Conservation (phyloP, 768 basidiomycete genomes). For the Tephrocybe sp. region DNA sequence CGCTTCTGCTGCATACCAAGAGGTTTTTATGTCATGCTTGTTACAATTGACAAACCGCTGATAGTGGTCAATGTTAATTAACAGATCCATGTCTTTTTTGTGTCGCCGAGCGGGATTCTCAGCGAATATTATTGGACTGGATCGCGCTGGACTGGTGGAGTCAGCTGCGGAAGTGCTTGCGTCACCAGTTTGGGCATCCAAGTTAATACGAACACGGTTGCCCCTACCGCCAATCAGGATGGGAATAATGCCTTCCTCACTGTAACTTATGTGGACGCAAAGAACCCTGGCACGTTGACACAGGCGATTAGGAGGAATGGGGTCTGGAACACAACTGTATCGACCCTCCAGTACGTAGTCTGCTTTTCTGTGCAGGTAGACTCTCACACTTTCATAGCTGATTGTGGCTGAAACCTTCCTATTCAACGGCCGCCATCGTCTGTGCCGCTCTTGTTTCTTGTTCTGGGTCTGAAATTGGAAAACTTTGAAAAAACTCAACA, state of each 20-base stretch:
- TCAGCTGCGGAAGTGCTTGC: neutral
- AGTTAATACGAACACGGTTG: neutral
- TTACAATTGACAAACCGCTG: neutral
- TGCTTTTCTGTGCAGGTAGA: no score
- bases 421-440: no score
- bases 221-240: neutral
- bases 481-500: no score
- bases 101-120: neutral
- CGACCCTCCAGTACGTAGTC: neutral
- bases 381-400: no score
- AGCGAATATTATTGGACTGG: neutral
- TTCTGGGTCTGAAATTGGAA: no score
- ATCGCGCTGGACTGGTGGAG: neutral
- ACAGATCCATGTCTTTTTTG: neutral
- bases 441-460: no score
- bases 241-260: neutral
- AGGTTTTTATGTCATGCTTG: neutral
- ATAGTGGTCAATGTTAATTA: neutral
- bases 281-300: neutral
- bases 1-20: neutral
- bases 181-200: neutral
- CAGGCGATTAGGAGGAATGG: neutral
- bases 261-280: neutral
- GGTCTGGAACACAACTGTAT: neutral
- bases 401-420: no score